These are phyloP conservation scores for Acacia acuminata DNA, from an alignment of 306 rosid genomes.

Conservation along the genomic window DNA sequence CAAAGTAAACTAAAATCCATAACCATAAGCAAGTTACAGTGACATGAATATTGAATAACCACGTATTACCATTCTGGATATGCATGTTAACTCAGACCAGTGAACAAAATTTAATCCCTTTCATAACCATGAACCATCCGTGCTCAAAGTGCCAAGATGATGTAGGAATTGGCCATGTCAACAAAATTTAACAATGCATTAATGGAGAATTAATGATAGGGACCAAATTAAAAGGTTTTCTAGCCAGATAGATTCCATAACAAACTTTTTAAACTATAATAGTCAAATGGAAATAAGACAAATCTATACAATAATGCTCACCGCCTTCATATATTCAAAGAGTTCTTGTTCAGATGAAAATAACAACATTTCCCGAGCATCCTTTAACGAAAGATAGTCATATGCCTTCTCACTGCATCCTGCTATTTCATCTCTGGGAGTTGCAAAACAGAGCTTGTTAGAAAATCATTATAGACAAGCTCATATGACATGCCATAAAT, in stretches of 20 bases:
- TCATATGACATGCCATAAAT: background rate
- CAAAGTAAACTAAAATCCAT: background rate
- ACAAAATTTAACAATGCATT: background rate
- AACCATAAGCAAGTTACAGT: background rate
- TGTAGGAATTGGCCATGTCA: background rate
- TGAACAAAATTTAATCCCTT: background rate
- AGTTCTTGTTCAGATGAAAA: slow-evolving; percentile 77
- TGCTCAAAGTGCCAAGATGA: background rate
- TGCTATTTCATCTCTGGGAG: slow-evolving; percentile 88
- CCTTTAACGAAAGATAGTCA: slow-evolving; percentile 74
- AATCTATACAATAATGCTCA: slow-evolving; percentile 30
- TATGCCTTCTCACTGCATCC: slow-evolving; percentile 99
- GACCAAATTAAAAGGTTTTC: background rate
- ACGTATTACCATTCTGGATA: background rate
- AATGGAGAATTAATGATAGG: background rate
- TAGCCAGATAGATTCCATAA: background rate
- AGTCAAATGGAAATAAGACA: background rate
- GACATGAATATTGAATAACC: slow-evolving; percentile 25
- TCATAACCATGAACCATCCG: no score
- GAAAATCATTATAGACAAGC: slow-evolving; percentile 13
- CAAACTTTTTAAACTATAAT: background rate
- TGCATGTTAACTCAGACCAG: background rate
- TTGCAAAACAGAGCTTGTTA: slow-evolving; percentile 30
- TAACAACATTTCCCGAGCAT: slow-evolving; percentile 77
- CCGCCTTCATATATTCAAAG: slow-evolving; percentile 68